phyloP scores from a whole-genome alignment of 306 rosid genomes.

The Nissolia schottii region DNA sequence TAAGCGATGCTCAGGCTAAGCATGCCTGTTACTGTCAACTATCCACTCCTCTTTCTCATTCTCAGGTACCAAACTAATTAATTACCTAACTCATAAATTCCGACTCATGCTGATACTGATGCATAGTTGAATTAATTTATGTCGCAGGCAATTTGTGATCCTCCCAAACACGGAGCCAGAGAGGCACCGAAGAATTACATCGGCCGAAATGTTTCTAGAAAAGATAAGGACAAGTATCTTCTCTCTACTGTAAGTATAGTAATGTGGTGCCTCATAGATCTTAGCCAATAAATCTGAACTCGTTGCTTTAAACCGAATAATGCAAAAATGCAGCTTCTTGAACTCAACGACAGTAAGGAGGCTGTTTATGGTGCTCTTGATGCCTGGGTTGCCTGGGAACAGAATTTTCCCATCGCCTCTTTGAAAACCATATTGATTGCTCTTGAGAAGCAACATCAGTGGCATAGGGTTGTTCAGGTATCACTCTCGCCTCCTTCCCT shows the following conservation, averaged over 20 bases:
- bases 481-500: not conserved
- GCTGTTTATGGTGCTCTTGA: constrained; percentile 83
- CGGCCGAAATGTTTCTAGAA: constrained; percentile 40
- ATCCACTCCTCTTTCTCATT: not conserved
- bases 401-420: constrained; percentile 63
- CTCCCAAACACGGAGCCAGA: not conserved
- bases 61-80: not conserved
- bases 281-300: not conserved
- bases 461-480: constrained; percentile 92
- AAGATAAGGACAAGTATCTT: constrained; percentile 34
- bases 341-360: constrained; percentile 72
- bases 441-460: constrained; percentile 84
- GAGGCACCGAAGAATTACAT: constrained; percentile 10
- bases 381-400: constrained; percentile 96
- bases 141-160: not conserved
- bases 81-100: not conserved
- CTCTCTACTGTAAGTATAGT: constrained; percentile 29
- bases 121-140: not conserved
- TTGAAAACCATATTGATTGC: constrained; percentile 46
- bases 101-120: not conserved
- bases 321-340: constrained; percentile 58
- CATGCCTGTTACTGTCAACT: constrained; percentile 12
- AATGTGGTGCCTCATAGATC: not conserved
- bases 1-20: not conserved
- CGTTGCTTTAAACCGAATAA: constrained; percentile 19